Evolutionary conservation across 2,329 filamentous ascomycete genomes (phyloP), one percentile per base, ranked within the genome.

Genomic region (Phaeophleospora eucalypticola): DNA sequence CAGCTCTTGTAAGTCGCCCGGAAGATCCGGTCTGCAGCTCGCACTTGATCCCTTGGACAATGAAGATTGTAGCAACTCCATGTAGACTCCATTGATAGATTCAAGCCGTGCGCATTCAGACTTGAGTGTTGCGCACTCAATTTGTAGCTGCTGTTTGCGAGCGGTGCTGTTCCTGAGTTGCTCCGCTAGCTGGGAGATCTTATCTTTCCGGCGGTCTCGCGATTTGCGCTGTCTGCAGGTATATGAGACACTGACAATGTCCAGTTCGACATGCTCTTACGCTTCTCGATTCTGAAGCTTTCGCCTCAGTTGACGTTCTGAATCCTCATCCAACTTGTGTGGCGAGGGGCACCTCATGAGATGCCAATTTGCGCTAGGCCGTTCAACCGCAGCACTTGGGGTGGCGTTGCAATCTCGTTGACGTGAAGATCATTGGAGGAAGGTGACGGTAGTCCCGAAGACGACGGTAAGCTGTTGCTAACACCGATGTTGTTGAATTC

Each of bases 211-310:
- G 7, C 41, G 41, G 20, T 43, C 41, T 34, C 41, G 33, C 18
- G 32, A 43, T 36, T 43, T 43, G 16, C 33, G 41, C 17, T 43
- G 41, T 10, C 32, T 43, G n/a, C 17, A 12, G 24, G 15, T 10
- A 34, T 17, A 4, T 43, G 17, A 36, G 41, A 10, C 16, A n/a
- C 4, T 15, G 19, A 29, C 12, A 7, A 4, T 18, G 4, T 19
- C 20, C 4, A 4, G n/a, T 19, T 17, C 4, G n/a, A 16, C 2
- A 8, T 27, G 10, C 40, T 43, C 33, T 29, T 29, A 43, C 41
- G 41, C 41, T 43, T 43, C 32, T 3, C 41, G 41, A 27, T 43
- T 36, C 19, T 43, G 41, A 15, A 21, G 17, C 33, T 43, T 43
- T 4, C 32, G 41, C 16, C 19, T 21, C 4, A 35, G 32, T 15